Base-by-base conservation (phyloP, 495 filamentous ascomycete species). In the Usnea hakonensis region DNA sequence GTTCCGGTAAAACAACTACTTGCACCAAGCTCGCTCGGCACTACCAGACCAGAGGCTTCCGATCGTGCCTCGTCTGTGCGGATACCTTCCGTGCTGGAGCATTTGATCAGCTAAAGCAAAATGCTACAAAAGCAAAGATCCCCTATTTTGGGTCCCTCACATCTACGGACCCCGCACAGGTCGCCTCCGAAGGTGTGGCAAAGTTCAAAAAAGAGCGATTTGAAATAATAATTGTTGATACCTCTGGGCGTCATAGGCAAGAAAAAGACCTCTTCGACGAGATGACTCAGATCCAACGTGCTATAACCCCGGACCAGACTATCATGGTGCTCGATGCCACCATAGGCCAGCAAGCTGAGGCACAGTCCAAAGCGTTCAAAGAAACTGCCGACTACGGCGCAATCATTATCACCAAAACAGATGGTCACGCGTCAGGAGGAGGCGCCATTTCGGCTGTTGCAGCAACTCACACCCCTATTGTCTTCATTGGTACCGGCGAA, bases 151-250 rank as follows among this genome's bases (percentile, higher is more conserved):
- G 94, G 68, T 92, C 88, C 63, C 76, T 97, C 55, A 97, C 93
- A 0, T 91, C 97, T 72, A 97, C 91, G 11, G 95, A 99, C 72
- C 94, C 94, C 2, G 93, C 91, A 6, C 84, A 90, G 32, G 95
- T 99, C 23, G 91, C 95, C 1, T 81, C 85, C 3, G 94, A 97
- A 68, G 94, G 94, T 71, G 95, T 99, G 16, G 91, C 95, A 37
- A 95, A 96, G 75, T 99, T 99, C 81, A 97, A 95, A 79, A 97
- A 96, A 77, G 95, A 99, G 80, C 80, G 86, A 5, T 99, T 97
- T 71, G 94, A 99, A 75, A 86, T 99, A 57, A 99, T 99, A 66
- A 96, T 99, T 64, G 94, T 99, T 21, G 94, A 99, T 78, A 99
- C 94, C 3, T 90, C 86, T 61, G 94, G 94, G 67, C 81, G 94